phyloP scores from a whole-genome alignment of 1,284 basidiomycete species.

The Testicularia cyperi region DNA sequence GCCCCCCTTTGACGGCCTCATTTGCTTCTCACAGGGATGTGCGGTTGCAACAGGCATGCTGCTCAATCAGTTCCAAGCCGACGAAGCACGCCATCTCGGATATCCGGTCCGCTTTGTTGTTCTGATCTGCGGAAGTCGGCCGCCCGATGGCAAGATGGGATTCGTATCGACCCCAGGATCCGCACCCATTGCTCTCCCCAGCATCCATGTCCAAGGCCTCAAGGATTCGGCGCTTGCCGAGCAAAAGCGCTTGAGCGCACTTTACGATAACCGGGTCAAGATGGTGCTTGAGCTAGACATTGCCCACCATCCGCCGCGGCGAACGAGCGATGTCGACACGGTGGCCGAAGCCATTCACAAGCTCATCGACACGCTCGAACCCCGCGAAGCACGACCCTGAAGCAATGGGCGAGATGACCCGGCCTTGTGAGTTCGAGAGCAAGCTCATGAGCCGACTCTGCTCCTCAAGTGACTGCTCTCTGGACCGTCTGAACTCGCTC shows the following conservation, averaged over 20 bases:
- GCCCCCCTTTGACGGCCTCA: conserved; percentile 20
- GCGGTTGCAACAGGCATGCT: conserved; percentile 29
- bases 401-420: no score
- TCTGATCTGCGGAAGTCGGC: conserved; percentile 32
- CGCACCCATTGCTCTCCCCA: conserved; percentile 11
- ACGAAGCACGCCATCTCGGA: not conserved
- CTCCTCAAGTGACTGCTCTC: no score
- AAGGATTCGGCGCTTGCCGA: conserved; percentile 20
- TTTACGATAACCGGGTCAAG: conserved; percentile 13
- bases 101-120: conserved; percentile 19
- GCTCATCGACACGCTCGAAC: no score
- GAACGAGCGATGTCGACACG: conserved; percentile 11
- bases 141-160: conserved; percentile 18
- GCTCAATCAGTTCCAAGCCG: conserved; percentile 1
- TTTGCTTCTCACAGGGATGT: conserved; percentile 43
- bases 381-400: no score
- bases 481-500: no score
- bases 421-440: no score
- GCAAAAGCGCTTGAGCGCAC: conserved; percentile 7
- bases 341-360: conserved; percentile 21
- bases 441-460: no score
- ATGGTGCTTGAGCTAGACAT: conserved; percentile 28
- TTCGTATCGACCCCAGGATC: no score
- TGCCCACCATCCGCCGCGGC: conserved; percentile 32
- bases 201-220: conserved; percentile 25